phyloP scores from a whole-genome alignment of 768 basidiomycete species.

The Hemileccinum impolitum region DNA sequence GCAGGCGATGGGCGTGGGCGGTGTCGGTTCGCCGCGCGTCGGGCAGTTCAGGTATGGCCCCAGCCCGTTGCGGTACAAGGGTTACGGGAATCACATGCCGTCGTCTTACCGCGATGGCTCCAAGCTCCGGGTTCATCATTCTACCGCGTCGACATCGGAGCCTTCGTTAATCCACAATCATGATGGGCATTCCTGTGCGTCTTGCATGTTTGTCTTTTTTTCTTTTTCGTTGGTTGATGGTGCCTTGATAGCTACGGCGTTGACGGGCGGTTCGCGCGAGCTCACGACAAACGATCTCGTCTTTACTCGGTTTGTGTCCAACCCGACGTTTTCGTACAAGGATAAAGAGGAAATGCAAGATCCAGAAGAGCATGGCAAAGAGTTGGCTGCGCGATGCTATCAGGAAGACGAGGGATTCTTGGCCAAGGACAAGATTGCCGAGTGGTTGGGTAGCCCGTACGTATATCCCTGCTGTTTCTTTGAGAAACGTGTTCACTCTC shows the following conservation, averaged over 20 bases:
- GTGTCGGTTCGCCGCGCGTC: slow-evolving; percentile 31
- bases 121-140: slow-evolving; percentile 60
- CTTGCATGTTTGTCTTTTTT: slow-evolving; percentile 14
- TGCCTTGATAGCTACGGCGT: slow-evolving; percentile 11
- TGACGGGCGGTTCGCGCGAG: slow-evolving; percentile 46
- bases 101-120: slow-evolving; percentile 38
- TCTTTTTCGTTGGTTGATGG: slow-evolving; percentile 15
- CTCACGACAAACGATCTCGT: slow-evolving; percentile 48
- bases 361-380: slow-evolving; percentile 61
- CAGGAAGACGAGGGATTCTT: slow-evolving; percentile 83
- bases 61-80: slow-evolving; percentile 44
- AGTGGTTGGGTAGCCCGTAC: slow-evolving; percentile 92
- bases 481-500: background rate
- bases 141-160: slow-evolving; percentile 76
- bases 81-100: slow-evolving; percentile 35
- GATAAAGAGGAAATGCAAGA: slow-evolving; percentile 61
- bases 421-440: slow-evolving; percentile 88
- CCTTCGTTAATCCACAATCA: slow-evolving; percentile 70
- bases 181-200: slow-evolving; percentile 49
- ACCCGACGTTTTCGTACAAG: slow-evolving; percentile 34
- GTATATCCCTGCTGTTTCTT: slow-evolving; percentile 35
- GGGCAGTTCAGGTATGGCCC: slow-evolving; percentile 36
- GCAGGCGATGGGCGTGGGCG: slow-evolving; percentile 17
- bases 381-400: slow-evolving; percentile 77
- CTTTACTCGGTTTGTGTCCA: slow-evolving; percentile 45